Evolutionary conservation across 306 rosid species (phyloP).

Genomic region (Fragaria iinumae): DNA sequence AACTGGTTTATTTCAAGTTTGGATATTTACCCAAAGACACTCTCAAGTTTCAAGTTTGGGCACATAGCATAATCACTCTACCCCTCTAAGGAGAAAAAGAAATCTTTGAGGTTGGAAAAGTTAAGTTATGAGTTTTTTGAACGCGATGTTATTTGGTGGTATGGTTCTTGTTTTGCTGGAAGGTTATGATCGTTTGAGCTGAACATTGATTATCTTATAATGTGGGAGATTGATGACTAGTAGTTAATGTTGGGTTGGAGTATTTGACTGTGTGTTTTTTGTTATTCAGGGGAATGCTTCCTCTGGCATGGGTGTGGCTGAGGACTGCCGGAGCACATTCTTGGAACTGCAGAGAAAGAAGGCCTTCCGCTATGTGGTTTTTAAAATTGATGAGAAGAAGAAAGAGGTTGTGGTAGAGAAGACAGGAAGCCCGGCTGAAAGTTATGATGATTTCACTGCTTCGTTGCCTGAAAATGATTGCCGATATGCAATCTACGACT

Average conservation of each 20-base stretch:
- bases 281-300: conserved; percentile 56
- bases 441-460: conserved; percentile 70
- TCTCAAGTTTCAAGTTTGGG: neutral
- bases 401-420: conserved; percentile 80
- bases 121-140: neutral
- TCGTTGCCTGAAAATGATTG: conserved; percentile 83
- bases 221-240: neutral
- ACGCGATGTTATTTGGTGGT: neutral
- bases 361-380: conserved; percentile 69
- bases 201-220: neutral
- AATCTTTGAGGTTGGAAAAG: neutral
- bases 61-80: neutral
- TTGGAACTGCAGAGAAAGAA: conserved; percentile 79
- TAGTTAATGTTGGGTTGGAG: conserved; percentile 4
- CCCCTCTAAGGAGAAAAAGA: neutral
- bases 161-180: neutral
- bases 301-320: conserved; percentile 81
- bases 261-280: conserved; percentile 22
- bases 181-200: neutral
- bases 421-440: conserved; percentile 76
- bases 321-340: conserved; percentile 56
- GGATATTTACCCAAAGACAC: neutral
- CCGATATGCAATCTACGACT: conserved; percentile 73
- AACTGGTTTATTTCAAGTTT: neutral
- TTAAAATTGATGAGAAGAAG: conserved; percentile 76